A percentile compares a stretch with the other conserved stretches of the same genome.
These are phyloP conservation scores for Eleusine coracana DNA, from an alignment of 176 grass and related monocot species.

Conservation along the genomic window DNA sequence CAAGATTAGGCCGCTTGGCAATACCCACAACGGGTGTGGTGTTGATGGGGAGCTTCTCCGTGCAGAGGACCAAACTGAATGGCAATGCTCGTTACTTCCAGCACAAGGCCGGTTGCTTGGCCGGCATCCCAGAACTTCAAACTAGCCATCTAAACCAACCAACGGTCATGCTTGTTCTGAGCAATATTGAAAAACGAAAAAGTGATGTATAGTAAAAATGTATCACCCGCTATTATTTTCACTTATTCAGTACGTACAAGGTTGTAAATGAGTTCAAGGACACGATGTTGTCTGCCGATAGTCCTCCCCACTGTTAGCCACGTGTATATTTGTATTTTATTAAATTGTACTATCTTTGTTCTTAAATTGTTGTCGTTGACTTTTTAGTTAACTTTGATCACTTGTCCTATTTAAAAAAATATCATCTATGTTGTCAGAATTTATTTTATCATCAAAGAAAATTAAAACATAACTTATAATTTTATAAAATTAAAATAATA, in stretches of 20 bases:
- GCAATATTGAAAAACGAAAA: neutral
- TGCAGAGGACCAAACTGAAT: conserved; percentile 50
- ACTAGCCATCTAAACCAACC: conserved; percentile 4
- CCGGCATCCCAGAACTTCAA: conserved; percentile 28
- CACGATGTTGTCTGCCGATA: neutral
- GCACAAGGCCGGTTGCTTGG: conserved; percentile 71
- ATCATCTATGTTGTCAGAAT: no score
- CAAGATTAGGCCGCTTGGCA: conserved; percentile 60
- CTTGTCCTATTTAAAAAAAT: no score
- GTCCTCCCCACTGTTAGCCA: neutral
- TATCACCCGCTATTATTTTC: neutral
- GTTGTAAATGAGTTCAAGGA: neutral
- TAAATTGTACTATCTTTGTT: no score
- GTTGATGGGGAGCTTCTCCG: conserved; percentile 83
- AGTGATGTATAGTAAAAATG: conserved; percentile 14
- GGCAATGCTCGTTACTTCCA: conserved; percentile 73
- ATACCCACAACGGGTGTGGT: conserved; percentile 72
- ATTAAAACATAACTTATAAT: no score
- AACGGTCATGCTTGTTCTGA: neutral
- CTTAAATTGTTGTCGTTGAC: no score
- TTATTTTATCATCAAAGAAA: no score
- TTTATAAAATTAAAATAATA: no score
- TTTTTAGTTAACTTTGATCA: no score
- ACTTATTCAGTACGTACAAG: no score
- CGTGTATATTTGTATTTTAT: conserved; percentile 9